These are phyloP conservation scores for Fusarium sp. DNA, from an alignment of 2,329 filamentous ascomycete genomes.

Conservation along the genomic window DNA sequence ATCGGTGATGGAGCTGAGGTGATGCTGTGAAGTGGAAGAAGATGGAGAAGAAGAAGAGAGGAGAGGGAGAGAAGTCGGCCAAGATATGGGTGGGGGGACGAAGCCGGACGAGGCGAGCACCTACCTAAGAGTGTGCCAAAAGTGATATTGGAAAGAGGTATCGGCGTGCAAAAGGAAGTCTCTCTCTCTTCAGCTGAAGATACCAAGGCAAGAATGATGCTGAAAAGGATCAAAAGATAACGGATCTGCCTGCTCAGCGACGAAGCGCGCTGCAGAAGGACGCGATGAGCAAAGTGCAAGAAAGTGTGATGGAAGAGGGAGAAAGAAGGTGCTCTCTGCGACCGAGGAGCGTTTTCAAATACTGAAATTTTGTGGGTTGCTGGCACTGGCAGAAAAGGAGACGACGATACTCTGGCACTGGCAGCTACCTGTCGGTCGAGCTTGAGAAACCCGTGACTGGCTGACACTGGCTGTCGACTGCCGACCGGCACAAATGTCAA, in stretches of 20 bases:
- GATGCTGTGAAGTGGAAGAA: constrained; percentile 55
- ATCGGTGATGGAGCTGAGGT: constrained; percentile 53
- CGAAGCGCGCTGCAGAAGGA: constrained; percentile 12
- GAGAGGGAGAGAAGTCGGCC: constrained; percentile 12
- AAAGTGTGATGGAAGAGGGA: constrained; percentile 25
- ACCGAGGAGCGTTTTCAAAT: constrained; percentile 14
- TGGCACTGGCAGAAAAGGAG: constrained; percentile 7
- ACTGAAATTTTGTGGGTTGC: neutral
- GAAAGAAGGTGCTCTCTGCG: constrained; percentile 7
- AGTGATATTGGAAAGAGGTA: constrained; percentile 32
- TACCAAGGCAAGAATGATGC: constrained; percentile 39
- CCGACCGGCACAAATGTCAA: neutral
- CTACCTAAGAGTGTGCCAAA: constrained; percentile 38
- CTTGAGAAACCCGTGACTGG: neutral
- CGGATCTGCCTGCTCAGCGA: constrained; percentile 5
- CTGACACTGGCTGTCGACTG: neutral
- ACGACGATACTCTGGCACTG: constrained; percentile 3
- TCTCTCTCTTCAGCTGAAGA: constrained; percentile 3
- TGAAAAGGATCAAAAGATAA: constrained; percentile 24
- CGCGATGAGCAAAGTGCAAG: neutral
- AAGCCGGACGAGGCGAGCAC: constrained; percentile 19
- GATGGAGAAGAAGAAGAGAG: constrained; percentile 31
- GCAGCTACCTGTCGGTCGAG: constrained; percentile 13
- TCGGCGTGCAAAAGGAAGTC: constrained; percentile 23
- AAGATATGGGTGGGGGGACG: constrained; percentile 6